Base-by-base conservation (phyloP, 108 stramenopile species). In the Nitzschia inconspicua region DNA sequence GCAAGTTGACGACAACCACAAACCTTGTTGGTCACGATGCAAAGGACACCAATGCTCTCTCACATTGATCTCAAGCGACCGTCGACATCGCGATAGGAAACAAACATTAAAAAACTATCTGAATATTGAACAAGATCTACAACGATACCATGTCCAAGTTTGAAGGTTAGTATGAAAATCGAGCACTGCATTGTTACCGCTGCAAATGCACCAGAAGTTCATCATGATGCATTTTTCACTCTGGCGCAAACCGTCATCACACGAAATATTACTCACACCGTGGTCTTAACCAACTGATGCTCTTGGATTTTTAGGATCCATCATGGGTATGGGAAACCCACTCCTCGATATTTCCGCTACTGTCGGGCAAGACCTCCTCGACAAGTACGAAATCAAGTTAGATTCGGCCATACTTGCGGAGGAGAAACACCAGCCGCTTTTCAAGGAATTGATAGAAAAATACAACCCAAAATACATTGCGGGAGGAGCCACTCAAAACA, bases 401-500 rank as follows among this genome's bases (percentile, higher is more conserved):
- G 92, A 94, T 75, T 89, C 95, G 55, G 98, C 97, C 63, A 96
- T 97, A 66, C 78, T 99, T 24, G 99, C 99, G 47, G 99, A 99
- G 73, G 97, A 98, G 55, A 96, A 98, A 72, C 99, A 99, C 79
- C 65, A 84, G 20, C 88, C 88, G 40, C 70, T 95, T 49, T 96
- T 93, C 85, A 76, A 94, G 60, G 97, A 97, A 68, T 75, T 98
- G 22, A 79, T 94, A 22, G 82, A 91, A 34, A 75, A 81, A 39
- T 89, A 83, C 76, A 66, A 57, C 29, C 94, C 95, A 10, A 66
- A 95, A 53, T 99, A 88, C 91, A 98, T 99, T 72, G 99, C 99
- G 5, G 99, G 99, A 10, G 99, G 99, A 4, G 99, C 99, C 26
- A 99, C 99, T 7, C 99, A 98, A 79, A 99, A 99, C 88, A 87